Conservation (phyloP, 352 stramenopile species). For the Globisporangium emineosum region DNA sequence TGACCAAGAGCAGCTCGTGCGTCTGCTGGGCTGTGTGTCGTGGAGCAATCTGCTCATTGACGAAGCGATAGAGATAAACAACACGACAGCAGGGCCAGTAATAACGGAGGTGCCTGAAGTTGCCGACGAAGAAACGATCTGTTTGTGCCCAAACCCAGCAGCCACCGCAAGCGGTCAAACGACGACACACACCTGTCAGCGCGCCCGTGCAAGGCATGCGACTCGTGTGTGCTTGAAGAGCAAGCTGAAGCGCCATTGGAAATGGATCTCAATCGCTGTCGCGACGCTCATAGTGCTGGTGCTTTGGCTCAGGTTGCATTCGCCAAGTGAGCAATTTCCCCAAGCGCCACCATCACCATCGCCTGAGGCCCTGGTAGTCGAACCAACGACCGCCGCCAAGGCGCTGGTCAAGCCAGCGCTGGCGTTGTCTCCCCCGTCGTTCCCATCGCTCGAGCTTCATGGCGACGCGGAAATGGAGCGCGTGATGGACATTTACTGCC, state of each 20-base stretch:
- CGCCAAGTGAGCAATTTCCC: neutral
- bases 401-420: neutral
- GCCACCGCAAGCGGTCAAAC: neutral
- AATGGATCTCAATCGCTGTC: neutral
- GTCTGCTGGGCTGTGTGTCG: slow-evolving; percentile 10
- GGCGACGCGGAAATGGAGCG: slow-evolving; percentile 48
- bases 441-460: slow-evolving; percentile 23
- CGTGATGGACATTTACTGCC: slow-evolving; percentile 76
- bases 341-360: neutral
- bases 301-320: neutral
- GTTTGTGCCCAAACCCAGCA: slow-evolving; percentile 1
- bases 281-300: neutral
- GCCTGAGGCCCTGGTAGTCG: neutral
- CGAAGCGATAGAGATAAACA: neutral
- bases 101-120: neutral
- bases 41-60: slow-evolving; percentile 4
- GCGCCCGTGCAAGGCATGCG: neutral
- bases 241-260: slow-evolving; percentile 11
- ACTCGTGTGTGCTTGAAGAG: slow-evolving; percentile 1
- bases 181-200: neutral
- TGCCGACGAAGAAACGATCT: neutral
- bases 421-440: neutral
- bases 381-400: neutral
- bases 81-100: neutral
- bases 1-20: slow-evolving; percentile 1